Conservation (phyloP, 129 eudicot genomes). For the Pittosporum tobira region DNA sequence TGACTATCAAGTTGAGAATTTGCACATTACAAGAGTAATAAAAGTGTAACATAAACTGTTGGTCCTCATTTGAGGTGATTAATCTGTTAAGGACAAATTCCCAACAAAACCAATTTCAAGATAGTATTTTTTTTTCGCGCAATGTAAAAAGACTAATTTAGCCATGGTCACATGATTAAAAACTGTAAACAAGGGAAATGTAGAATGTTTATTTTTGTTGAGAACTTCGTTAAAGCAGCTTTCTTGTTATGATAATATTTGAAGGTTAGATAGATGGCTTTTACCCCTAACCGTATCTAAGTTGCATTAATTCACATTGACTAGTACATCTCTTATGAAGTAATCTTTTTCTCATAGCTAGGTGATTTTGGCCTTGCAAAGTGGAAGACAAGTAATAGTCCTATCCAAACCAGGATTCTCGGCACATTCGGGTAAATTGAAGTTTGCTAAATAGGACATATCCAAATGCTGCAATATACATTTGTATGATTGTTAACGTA, state of each 20-base stretch:
- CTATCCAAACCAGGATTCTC: constrained; percentile 58
- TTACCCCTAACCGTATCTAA: neutral
- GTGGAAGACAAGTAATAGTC: constrained; percentile 52
- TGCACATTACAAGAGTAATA: neutral
- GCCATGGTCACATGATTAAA: too few relatives aligned
- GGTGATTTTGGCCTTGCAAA: constrained; percentile 89
- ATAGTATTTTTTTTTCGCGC: too few relatives aligned
- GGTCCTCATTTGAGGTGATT: neutral
- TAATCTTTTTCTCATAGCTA: constrained; percentile 24
- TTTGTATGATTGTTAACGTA: neutral
- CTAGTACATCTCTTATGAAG: neutral
- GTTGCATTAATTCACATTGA: neutral
- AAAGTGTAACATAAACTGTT: neutral
- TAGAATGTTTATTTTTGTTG: neutral
- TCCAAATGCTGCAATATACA: neutral
- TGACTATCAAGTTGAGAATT: too few relatives aligned
- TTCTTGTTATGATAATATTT: neutral
- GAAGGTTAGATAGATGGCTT: neutral
- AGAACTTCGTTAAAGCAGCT: neutral
- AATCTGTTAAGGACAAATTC: neutral
- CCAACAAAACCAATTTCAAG: neutral
- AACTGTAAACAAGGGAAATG: too few relatives aligned
- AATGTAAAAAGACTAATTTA: too few relatives aligned
- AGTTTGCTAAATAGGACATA: neutral
- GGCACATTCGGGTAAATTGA: constrained; percentile 69